Evolutionary conservation across 495 filamentous ascomycete genomes (phyloP), one percentile per base, ranked within the genome.

Genomic region (Collariella sp.): DNA sequence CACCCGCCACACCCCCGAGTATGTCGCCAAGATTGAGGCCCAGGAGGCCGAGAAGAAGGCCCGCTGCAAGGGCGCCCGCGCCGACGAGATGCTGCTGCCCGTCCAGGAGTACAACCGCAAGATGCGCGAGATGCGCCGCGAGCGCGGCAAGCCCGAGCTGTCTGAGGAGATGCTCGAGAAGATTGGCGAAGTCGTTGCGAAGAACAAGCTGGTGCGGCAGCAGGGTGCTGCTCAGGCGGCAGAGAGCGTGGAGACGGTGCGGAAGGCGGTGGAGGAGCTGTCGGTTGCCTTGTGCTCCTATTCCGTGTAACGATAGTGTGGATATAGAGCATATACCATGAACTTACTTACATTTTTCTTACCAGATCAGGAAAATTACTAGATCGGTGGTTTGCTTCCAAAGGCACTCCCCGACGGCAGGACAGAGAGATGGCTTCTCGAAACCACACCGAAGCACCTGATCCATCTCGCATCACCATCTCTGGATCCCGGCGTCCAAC

Each of bases 1-100:
- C 58, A 86, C 80, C 39, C 72, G 90, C 22, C 90, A 96, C 67
- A 86, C 90, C 35, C 71, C 72, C 51, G 79, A 81, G 62, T 88
- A 83, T 67, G 64, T 86, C 31, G 77, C 70, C 52, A 73, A 64
- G 76, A 83, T 81, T 70, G 70, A 79, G 70, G 78, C 77, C 56
- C 80, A 83, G 68, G 80, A 81, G 55, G 70, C 75, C 49, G 79
- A 73, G 64, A 79, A 82, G 70, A 74, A 79, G 65, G 72, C 78
- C 57, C 64, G 73, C 57, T 58, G 70, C 69, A 70, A 75, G 70
- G 65, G 72, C 73, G 54, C 54, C 38, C 38, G 49, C 40, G 69
- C 65, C 72, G 69, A 81, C 64, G 56, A 72, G 68, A 73, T 81
- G 77, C 70, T 75, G 55, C 73, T 72, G 55, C 80, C 79, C 20